Percentiles rank a stretch among this genome's conserved stretches.
phyloP scores from a whole-genome alignment of 73 alveolate genomes.

The Symbiodinium pilosum region DNA sequence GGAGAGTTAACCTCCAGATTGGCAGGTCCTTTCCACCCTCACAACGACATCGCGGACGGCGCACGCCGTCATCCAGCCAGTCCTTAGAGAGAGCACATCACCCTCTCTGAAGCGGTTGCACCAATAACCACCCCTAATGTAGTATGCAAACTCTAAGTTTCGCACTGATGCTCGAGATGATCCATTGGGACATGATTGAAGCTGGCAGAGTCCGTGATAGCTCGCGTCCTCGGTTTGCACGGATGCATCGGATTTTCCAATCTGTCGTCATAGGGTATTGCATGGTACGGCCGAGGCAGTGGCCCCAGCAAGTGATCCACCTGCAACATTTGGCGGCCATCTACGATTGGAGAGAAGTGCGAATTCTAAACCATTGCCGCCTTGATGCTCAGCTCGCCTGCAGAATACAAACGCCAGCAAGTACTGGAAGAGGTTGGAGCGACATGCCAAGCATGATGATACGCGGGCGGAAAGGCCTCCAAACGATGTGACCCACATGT shows the following conservation, averaged over 20 bases:
- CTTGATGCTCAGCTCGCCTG: background rate
- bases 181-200: background rate
- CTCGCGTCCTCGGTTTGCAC: background rate
- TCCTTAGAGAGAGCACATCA: too few species aligned
- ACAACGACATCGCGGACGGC: background rate
- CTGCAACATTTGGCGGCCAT: background rate
- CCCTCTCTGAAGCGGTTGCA: too few species aligned
- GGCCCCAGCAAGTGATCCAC: background rate
- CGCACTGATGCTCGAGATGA: background rate
- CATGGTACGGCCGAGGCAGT: background rate
- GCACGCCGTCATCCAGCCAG: background rate
- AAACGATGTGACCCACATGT: background rate
- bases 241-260: background rate
- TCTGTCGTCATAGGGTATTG: too few species aligned
- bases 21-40: background rate
- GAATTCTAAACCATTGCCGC: too few species aligned
- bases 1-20: too few species aligned
- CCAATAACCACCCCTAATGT: too few species aligned
- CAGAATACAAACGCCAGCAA: background rate
- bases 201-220: background rate
- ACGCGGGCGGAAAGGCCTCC: background rate
- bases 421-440: too few species aligned
- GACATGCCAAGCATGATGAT: background rate
- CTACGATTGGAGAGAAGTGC: too few species aligned
- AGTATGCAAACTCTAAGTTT: background rate